Base-by-base conservation (phyloP, 192 early-diverging fungal species). In the Chytriomyces sp. region DNA sequence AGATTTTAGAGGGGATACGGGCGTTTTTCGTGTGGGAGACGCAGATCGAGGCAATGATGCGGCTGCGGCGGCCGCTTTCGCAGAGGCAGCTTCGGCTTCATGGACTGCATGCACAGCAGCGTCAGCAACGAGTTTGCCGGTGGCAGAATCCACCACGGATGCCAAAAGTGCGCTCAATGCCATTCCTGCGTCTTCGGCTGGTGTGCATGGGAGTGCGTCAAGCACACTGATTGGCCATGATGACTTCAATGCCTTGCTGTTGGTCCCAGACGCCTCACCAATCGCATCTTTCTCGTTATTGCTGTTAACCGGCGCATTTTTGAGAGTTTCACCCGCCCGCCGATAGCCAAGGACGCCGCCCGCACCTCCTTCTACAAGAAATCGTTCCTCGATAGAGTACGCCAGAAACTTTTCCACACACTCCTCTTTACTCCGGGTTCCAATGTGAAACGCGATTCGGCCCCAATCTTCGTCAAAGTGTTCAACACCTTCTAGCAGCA, bases 391-490 rank as follows among this genome's bases (percentile, higher is more conserved):
- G 44, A 98, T 95, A 10, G 95, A 93, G 65, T 96, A 78, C 76
- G 94, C 90, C 44, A 85, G 79, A 81, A 99, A 97, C 48, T 92
- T 87, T 47, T 92, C 81, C 35, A 99, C 89, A 74, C 97, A 99
- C 79, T 97, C 92, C 67, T 97, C 96, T 71, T 92, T 91, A 2
- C 91, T 92, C 47, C 93, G 85, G 18, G 95, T 95, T 0, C 94
- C 95, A 10, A 99, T 94, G 75, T 97, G 94, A 63, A 95, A 95
- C 43, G 96, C 91, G 48, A 99, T 90, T 50, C 90, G 87, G 67
- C 89, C 86, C 97, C 97, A 99, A 77, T 98, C 94, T 60, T 96
- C 93, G 47, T 96, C 93, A 83, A 88, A 97, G 87, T 94, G 86
- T 79, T 99, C 97, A 9, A 99, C 81, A 1, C 90, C 97, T 84